Evolutionary conservation across 139 green algal genomes (phyloP).

Genomic region (Coelastrella sp.): DNA sequence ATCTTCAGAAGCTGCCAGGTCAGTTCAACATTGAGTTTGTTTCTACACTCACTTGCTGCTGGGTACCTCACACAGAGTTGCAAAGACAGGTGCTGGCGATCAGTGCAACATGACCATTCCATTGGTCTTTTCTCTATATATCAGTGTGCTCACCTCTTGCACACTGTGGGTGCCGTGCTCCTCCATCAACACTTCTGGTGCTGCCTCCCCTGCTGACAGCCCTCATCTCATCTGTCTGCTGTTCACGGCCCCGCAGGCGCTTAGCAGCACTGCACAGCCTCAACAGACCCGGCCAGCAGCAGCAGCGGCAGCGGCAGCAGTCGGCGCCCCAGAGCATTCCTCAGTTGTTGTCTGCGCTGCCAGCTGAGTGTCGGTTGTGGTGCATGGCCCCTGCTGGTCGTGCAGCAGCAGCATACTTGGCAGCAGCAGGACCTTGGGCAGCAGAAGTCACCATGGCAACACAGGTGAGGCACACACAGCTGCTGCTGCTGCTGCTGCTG

Average conservation of each 20-base stretch:
- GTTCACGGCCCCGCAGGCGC: background rate
- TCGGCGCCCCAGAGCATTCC: background rate
- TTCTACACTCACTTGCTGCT: background rate
- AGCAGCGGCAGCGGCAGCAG: slow-evolving; percentile 31
- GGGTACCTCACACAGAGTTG: background rate
- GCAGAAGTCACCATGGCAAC: slow-evolving; percentile 20
- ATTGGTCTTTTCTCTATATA: background rate
- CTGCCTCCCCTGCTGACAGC: background rate
- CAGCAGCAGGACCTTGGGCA: slow-evolving; percentile 8
- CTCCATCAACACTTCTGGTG: background rate
- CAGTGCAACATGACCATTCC: background rate
- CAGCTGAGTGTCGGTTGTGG: background rate
- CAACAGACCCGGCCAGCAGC: background rate
- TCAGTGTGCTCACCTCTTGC: background rate
- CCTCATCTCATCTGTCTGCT: no score
- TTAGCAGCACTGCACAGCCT: slow-evolving; percentile 5
- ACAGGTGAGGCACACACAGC: background rate
- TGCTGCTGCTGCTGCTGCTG: background rate
- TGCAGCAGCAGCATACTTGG: slow-evolving; percentile 18
- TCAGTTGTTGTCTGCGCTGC: background rate
- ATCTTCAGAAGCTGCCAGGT: slow-evolving; percentile 5
- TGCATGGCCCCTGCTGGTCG: background rate
- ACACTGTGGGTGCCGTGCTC: background rate
- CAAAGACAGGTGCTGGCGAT: background rate
- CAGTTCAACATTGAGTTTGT: background rate